Percentiles rank a stretch among this genome's conserved stretches.
Evolutionary conservation across 2,329 filamentous ascomycete species (phyloP).

Genomic region (Orbilia javanica): DNA sequence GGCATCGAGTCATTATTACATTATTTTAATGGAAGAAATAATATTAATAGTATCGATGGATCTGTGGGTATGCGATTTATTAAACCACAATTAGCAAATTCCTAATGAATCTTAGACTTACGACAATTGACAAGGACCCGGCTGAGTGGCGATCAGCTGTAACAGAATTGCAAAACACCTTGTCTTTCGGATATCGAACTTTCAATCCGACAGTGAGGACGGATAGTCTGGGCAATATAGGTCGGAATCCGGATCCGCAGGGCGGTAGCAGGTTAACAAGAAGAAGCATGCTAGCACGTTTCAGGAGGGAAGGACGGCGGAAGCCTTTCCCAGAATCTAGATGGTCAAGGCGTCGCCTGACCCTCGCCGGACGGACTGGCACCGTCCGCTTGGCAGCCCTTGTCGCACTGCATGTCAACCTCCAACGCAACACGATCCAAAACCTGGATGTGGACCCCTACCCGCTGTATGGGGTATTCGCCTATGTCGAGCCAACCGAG

Average conservation of each 20-base stretch:
- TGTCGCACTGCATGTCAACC: conserved; percentile 28
- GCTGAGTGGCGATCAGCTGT: conserved; percentile 2
- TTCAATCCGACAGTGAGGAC: conserved; percentile 20
- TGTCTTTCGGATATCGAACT: conserved; percentile 38
- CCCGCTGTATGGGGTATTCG: conserved; percentile 26
- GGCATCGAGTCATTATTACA: not conserved
- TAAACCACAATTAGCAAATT: not conserved
- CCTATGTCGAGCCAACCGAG: conserved; percentile 40
- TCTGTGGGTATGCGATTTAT: conserved; percentile 5
- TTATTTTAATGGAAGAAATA: not conserved
- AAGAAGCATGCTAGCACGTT: conserved; percentile 30
- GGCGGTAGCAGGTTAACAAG: conserved; percentile 36
- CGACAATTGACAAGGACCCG: conserved; percentile 2
- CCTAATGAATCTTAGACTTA: not conserved
- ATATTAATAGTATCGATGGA: not conserved
- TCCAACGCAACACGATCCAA: conserved; percentile 29
- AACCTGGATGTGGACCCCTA: conserved; percentile 22
- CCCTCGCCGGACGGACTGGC: conserved; percentile 47
- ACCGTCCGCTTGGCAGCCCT: conserved; percentile 35
- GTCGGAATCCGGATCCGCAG: conserved; percentile 53
- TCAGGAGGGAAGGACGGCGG: conserved; percentile 31
- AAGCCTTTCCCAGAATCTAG: conserved; percentile 29
- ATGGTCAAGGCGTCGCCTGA: conserved; percentile 34
- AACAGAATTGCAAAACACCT: conserved; percentile 11
- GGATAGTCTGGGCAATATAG: conserved; percentile 18